phyloP scores from a whole-genome alignment of 176 grass and related monocot species.

The Ensete ventricosum region DNA sequence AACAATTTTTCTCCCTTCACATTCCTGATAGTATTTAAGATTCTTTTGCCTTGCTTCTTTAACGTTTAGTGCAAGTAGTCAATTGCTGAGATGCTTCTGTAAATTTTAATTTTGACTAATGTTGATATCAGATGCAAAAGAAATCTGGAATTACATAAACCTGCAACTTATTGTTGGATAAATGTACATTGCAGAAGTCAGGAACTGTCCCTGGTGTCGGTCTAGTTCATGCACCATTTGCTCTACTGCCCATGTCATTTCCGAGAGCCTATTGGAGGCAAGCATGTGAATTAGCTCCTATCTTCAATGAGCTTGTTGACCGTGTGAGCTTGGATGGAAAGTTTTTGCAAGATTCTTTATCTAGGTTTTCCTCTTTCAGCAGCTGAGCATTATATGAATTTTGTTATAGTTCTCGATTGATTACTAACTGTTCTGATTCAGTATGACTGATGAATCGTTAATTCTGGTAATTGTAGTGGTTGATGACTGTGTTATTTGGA shows the following conservation, averaged over 20 bases:
- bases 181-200: slow-evolving; percentile 49
- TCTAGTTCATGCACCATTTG: slow-evolving; percentile 77
- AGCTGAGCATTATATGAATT: background rate
- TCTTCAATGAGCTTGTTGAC: slow-evolving; percentile 89
- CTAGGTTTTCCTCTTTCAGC: slow-evolving; percentile 35
- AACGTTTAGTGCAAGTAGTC: too few species aligned
- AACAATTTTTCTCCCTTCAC: too few species aligned
- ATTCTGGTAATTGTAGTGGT: too few species aligned
- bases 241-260: slow-evolving; percentile 46
- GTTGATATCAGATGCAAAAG: background rate
- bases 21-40: too few species aligned
- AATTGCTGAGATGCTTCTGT: too few species aligned
- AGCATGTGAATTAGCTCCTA: slow-evolving; percentile 66
- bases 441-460: too few species aligned
- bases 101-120: too few species aligned
- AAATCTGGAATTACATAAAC: background rate
- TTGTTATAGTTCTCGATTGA: background rate
- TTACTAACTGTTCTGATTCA: too few species aligned
- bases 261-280: slow-evolving; percentile 52
- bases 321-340: slow-evolving; percentile 79
- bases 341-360: slow-evolving; percentile 75
- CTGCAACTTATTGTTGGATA: background rate
- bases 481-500: too few species aligned
- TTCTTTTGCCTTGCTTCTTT: too few species aligned
- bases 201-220: slow-evolving; percentile 72